These are phyloP conservation scores for Ceratobasidium papillatum DNA, from an alignment of 1,284 basidiomycete genomes.

Conservation along the genomic window DNA sequence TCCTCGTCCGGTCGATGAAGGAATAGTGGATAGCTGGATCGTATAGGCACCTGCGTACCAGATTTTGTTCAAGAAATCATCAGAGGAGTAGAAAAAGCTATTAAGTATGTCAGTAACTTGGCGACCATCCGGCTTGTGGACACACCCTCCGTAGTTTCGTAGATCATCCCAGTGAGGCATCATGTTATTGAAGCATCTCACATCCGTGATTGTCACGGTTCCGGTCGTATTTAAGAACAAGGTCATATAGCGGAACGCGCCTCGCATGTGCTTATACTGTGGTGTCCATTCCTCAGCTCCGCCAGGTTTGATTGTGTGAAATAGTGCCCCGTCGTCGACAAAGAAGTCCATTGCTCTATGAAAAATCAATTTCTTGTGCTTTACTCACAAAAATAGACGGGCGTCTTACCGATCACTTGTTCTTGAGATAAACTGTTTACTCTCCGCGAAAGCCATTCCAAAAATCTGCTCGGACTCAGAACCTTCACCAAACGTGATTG, in stretches of 20 bases:
- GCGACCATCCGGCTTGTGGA: neutral
- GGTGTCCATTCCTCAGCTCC: conserved; percentile 38
- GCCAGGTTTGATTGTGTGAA: conserved; percentile 35
- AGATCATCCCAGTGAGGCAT: conserved; percentile 37
- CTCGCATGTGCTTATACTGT: conserved; percentile 32
- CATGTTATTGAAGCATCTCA: conserved; percentile 39
- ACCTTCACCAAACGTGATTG: conserved; percentile 29
- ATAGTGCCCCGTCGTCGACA: conserved; percentile 28
- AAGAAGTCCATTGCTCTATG: conserved; percentile 36
- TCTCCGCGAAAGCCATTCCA: conserved; percentile 31
- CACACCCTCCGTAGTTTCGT: conserved; percentile 35
- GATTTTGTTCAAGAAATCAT: conserved; percentile 33
- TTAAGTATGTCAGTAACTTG: neutral
- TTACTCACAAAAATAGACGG: neutral
- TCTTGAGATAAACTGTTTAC: conserved; percentile 30
- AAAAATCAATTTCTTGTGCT: neutral
- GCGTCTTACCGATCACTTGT: conserved; percentile 31
- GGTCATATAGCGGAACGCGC: conserved; percentile 37
- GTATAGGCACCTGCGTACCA: conserved; percentile 39
- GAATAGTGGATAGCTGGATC: conserved; percentile 36
- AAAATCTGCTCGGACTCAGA: conserved; percentile 28
- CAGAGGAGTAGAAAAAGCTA: conserved; percentile 33
- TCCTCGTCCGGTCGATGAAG: conserved; percentile 26
- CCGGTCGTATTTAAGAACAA: conserved; percentile 32
- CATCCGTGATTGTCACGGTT: conserved; percentile 28